Base-by-base conservation (phyloP, 441 rosid species). In the Pelargonium australe region DNA sequence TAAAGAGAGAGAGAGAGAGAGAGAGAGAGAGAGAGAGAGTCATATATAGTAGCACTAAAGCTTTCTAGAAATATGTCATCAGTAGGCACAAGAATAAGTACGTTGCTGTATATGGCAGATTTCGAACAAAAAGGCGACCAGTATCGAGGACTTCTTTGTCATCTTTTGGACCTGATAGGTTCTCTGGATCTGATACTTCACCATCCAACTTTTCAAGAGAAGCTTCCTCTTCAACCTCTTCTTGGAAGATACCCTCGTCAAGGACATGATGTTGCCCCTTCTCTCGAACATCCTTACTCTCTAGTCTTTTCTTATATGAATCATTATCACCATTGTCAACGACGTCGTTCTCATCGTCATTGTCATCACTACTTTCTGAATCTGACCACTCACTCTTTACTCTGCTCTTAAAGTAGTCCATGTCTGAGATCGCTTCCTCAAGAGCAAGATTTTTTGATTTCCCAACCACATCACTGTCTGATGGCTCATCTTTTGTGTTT, bases 381-480 rank as follows among this genome's bases (percentile, higher is more conserved):
- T 86, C 96, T 1, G 85, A 86, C 87, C 89, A 82, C 37, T 83
- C 83, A 79, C 83, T 87, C 83, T 85, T 88, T 53, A 91, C 77
- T 78, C 86, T 91, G 80, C 99, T 95, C 83, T 86, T 91, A 76
- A 95, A 88, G 72, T 95, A 95, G 69, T 95, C 97, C 84, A 80
- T 76, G 83, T 91, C 96, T 55, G 96, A 89, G 75, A 84, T 70
- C n/a, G 76, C 87, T 76, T 84, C 90, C 73, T 76, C 84, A 63
- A 64, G 65, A 49, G 84, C 84, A 72, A 75, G 55, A 73, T 68
- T 75, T 14, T 69, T 70, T 2, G 66, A 63, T 63, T 71, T 68
- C 61, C 87, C 72, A 68, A 68, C 65, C 67, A 75, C 81, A 75
- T 63, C 71, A 67, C 49, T 57, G 70, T 80, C 75, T n/a, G 78